phyloP scores from a whole-genome alignment of 345 rosid species.

The Punica granatum region DNA sequence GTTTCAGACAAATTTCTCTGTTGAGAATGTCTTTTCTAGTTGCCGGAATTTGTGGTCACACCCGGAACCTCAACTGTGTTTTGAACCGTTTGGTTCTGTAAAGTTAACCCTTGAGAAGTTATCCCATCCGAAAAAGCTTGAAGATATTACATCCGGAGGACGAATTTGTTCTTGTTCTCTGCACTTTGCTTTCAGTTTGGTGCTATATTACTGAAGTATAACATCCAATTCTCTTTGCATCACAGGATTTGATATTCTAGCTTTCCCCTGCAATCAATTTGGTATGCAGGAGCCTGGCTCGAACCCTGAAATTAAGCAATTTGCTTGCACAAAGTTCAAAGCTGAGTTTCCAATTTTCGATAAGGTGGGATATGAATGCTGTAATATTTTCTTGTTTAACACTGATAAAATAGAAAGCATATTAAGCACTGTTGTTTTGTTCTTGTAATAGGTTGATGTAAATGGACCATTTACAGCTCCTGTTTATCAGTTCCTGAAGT shows the following conservation, averaged over 20 bases:
- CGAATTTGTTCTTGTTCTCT: neutral
- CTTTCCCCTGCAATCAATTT: constrained; percentile 95
- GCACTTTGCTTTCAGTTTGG: neutral
- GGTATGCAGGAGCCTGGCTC: constrained; percentile 84
- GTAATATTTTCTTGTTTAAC: neutral
- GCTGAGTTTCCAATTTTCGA: constrained; percentile 94
- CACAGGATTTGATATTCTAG: constrained; percentile 78
- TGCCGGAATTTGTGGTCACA: neutral
- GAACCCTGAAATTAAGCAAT: constrained; percentile 68
- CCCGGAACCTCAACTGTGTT: neutral
- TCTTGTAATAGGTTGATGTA: constrained; percentile 62
- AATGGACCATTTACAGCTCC: constrained; percentile 89
- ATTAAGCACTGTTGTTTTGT: neutral
- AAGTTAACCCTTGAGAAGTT: no score
- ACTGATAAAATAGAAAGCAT: neutral
- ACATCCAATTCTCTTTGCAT: constrained; percentile 1
- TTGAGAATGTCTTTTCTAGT: neutral
- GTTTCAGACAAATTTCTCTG: neutral
- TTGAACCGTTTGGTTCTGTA: no score
- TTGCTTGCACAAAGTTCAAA: constrained; percentile 76
- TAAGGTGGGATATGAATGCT: constrained; percentile 33
- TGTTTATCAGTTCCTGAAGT: constrained; percentile 74
- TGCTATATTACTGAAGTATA: neutral
- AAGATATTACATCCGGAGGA: no score
- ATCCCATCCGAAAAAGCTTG: no score